A percentile compares a stretch with the other conserved stretches of the same genome.
phyloP scores from a whole-genome alignment of 2,329 filamentous ascomycete genomes.

The Verruconis gallopava region DNA sequence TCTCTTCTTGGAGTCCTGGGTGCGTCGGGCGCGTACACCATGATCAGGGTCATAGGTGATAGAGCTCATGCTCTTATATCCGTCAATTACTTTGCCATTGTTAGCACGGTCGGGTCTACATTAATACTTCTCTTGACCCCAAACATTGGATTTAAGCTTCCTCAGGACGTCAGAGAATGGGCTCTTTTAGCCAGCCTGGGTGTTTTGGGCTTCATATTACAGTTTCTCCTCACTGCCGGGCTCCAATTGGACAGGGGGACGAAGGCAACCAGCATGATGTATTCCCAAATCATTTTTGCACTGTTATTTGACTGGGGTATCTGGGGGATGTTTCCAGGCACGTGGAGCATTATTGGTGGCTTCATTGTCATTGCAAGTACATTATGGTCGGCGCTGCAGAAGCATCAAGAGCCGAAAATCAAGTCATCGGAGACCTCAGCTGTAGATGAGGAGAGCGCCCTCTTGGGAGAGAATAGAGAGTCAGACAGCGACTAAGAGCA shows the following conservation, averaged over 20 bases:
- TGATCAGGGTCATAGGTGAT: constrained; percentile 6
- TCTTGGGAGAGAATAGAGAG: neutral
- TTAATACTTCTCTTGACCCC: constrained; percentile 6
- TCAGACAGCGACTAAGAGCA: no score
- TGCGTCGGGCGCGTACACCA: constrained; percentile 6
- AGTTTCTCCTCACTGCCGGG: constrained; percentile 6
- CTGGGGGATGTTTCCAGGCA: constrained; percentile 6
- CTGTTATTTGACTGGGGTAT: constrained; percentile 7
- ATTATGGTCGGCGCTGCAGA: constrained; percentile 6
- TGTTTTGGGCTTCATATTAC: constrained; percentile 4
- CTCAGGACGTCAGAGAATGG: constrained; percentile 1
- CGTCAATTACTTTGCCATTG: constrained; percentile 8
- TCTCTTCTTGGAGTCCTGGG: constrained; percentile 4
- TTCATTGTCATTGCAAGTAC: constrained; percentile 7
- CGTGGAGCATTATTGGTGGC: constrained; percentile 7
- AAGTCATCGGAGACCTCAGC: neutral
- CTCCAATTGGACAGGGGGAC: constrained; percentile 8
- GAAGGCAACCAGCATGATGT: constrained; percentile 8
- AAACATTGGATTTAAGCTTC: constrained; percentile 1
- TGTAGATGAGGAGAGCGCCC: neutral
- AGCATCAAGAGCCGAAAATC: neutral
- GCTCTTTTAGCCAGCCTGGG: constrained; percentile 1
- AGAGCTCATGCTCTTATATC: constrained; percentile 8
- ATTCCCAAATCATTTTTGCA: constrained; percentile 6
- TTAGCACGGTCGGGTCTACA: constrained; percentile 4